Evolutionary conservation across 257 asterid genomes (phyloP), one percentile per base, ranked within the genome.

Genomic region (Jaltomata sinuosa): DNA sequence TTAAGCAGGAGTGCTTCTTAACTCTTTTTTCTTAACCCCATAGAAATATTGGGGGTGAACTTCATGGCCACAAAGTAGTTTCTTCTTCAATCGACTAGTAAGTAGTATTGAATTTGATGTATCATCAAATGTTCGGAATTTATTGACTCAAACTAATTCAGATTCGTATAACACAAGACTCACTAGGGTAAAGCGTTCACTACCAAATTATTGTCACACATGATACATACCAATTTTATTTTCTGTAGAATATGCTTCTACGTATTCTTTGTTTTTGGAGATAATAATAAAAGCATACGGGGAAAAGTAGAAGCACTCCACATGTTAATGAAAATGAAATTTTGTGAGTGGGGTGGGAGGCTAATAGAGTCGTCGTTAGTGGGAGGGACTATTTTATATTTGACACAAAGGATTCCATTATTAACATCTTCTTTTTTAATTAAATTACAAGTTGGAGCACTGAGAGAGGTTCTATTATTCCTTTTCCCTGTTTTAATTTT

Each of bases 371-470:
- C 84, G 40, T 67, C 34, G 65, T 31, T 62, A 91, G 95, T 93
- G 97, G 95, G 61, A 79, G 89, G 84, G 89, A 87, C 91, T 90
- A 83, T 92, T 67, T 87, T 72, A 34, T 83, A 62, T 29, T 89
- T 38, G 94, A 92, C 93, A 92, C 93, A 89, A 81, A 87, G 91
- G 89, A 85, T 87, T 83, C 92, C 93, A 92, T 90, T 45, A 74
- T 45, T 87, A 84, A 64, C n/a, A n/a, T 31, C n/a, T 57, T 55
- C 49, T 83, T 71, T 21, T 81, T 45, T 65, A 45, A 85, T 6
- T 38, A 1, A 45, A 86, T 67, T 62, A 85, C 18, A 79, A 88
- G 86, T 86, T 86, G 94, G 93, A 88, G 94, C 94, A 90, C 94
- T 87, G 80, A 83, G 82, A 83, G 82, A 57, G 36, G 61, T 47